A percentile compares a stretch with the other conserved stretches of the same genome.
Conservation (phyloP, 2,329 filamentous ascomycete species). For the Fusarium verrucosum region DNA sequence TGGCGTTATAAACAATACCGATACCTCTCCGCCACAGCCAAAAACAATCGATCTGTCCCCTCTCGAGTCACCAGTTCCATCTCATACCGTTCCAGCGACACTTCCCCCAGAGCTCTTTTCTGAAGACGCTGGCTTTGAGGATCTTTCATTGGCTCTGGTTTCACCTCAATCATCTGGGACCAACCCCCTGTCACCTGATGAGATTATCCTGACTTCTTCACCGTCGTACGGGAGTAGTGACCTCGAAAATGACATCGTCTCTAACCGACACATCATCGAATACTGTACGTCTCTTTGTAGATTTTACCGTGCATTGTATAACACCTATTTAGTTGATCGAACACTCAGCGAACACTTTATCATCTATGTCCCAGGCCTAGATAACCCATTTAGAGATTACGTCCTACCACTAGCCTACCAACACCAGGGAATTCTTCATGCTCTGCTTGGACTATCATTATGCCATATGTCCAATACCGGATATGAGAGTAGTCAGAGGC, state of each 20-base stretch:
- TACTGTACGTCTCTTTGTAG: conserved; percentile 6
- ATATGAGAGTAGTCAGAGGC: neutral
- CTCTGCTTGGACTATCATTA: conserved; percentile 41
- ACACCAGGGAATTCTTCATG: conserved; percentile 42
- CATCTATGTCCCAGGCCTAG: conserved; percentile 28
- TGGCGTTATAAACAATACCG: neutral
- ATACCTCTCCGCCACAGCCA: neutral
- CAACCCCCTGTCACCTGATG: neutral
- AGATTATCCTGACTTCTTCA: neutral
- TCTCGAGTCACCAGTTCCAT: fast-evolving
- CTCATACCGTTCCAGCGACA: fast-evolving
- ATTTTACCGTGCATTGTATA: fast-evolving
- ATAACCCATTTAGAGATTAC: conserved; percentile 39
- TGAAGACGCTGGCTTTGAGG: neutral
- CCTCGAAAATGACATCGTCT: conserved; percentile 8
- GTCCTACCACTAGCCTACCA: conserved; percentile 39
- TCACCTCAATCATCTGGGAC: conserved; percentile 5
- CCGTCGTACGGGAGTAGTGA: neutral
- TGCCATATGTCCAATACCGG: conserved; percentile 40
- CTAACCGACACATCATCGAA: conserved; percentile 9
- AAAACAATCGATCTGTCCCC: neutral
- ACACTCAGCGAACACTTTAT: conserved; percentile 34
- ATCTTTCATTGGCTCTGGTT: neutral
- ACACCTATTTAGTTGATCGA: conserved; percentile 27
- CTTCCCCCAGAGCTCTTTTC: neutral